phyloP scores from a whole-genome alignment of 176 grass and related monocot species.

The Carex kokanica region DNA sequence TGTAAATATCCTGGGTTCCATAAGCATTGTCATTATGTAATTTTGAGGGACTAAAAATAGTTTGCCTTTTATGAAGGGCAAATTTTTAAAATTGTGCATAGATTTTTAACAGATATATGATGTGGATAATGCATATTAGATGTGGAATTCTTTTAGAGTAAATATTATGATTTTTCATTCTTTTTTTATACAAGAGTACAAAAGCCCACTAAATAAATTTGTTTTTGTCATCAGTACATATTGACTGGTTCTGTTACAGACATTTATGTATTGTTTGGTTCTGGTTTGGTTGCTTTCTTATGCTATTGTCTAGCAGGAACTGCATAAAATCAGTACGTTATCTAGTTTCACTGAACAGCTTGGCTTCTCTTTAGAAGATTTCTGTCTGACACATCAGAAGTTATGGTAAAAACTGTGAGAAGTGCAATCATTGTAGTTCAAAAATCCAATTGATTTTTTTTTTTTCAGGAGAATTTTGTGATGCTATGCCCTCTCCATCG shows the following conservation, averaged over 20 bases:
- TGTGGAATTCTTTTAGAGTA: background rate
- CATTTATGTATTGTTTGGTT: background rate
- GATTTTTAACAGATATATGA: background rate
- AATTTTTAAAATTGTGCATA: background rate
- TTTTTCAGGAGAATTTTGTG: constrained; percentile 84
- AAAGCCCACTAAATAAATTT: background rate
- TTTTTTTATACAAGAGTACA: background rate
- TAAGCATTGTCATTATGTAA: background rate
- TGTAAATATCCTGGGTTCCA: background rate
- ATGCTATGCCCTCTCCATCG: constrained; percentile 82
- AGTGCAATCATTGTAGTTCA: background rate
- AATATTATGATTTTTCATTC: background rate
- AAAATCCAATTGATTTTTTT: background rate
- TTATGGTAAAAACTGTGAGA: background rate
- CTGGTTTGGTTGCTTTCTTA: background rate
- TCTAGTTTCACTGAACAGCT: background rate
- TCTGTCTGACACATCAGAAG: background rate
- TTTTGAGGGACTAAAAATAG: background rate
- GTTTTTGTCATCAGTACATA: background rate
- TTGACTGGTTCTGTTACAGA: background rate
- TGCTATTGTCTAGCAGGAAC: background rate
- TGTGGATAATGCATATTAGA: background rate
- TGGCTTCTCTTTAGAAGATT: background rate
- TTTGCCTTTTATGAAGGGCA: background rate
- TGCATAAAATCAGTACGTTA: background rate